phyloP scores from a whole-genome alignment of 2,329 filamentous ascomycete species.

The Aspergillus novoparasiticus region DNA sequence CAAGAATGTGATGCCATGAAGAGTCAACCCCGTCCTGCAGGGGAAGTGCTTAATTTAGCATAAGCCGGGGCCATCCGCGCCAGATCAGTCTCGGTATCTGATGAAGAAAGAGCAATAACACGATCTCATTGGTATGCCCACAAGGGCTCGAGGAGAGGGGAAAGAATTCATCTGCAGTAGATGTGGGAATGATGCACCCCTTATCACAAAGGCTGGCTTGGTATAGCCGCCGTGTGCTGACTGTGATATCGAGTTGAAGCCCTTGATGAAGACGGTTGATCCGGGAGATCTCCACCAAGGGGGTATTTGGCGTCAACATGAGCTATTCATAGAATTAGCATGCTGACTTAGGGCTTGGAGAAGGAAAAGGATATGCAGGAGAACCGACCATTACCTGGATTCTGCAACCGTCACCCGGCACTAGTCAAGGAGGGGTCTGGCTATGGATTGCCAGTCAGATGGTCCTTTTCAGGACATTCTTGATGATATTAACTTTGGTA shows the following conservation, averaged over 20 bases:
- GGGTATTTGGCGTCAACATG: not conserved
- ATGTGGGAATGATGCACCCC: not conserved
- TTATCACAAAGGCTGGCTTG: not conserved
- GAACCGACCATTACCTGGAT: not conserved
- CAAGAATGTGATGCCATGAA: not conserved
- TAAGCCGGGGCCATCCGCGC: not conserved
- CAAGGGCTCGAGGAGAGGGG: not conserved
- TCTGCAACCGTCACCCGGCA: not conserved
- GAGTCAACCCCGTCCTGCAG: not conserved
- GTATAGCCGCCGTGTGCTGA: not conserved
- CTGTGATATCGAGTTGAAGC: not conserved
- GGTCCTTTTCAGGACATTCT: not conserved
- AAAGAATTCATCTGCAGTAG: not conserved
- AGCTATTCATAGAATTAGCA: slow-evolving; percentile 3
- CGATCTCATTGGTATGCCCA: not conserved
- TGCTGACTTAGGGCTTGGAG: not conserved
- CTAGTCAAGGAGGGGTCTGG: not conserved
- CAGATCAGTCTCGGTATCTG: not conserved
- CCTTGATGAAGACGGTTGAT: not conserved
- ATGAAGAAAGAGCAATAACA: not conserved
- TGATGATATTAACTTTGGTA: not conserved
- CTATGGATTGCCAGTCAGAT: not conserved
- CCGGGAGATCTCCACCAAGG: not conserved
- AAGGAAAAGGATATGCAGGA: not conserved
- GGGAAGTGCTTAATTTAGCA: not conserved